These are phyloP conservation scores for Sordariomycetes sp. DNA, from an alignment of 2,329 filamentous ascomycete species.

Conservation along the genomic window DNA sequence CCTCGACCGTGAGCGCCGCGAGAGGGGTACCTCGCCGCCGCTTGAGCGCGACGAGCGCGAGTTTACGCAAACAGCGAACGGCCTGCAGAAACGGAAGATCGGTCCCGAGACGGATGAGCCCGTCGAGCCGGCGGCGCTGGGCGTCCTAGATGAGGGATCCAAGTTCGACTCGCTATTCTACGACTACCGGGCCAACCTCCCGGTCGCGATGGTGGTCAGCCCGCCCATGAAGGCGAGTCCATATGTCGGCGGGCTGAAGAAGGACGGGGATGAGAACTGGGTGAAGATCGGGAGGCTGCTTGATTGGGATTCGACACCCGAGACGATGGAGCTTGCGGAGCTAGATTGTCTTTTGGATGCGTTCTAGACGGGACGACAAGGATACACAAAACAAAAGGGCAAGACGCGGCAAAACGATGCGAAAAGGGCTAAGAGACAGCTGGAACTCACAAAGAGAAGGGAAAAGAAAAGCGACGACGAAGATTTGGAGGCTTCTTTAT, in stretches of 20 bases:
- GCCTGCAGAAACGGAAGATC: constrained; percentile 59
- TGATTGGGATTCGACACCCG: constrained; percentile 63
- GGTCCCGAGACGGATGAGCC: constrained; percentile 23
- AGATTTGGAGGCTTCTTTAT: constrained; percentile 7
- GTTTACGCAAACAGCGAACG: constrained; percentile 90
- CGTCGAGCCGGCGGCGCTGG: constrained; percentile 17
- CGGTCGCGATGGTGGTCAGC: constrained; percentile 18
- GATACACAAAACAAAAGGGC: no score
- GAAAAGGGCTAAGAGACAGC: neutral
- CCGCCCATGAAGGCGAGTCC: constrained; percentile 34
- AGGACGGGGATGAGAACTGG: constrained; percentile 26
- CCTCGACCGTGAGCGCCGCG: constrained; percentile 19
- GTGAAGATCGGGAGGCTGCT: constrained; percentile 28
- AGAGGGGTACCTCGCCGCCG: constrained; percentile 71
- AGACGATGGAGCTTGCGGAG: constrained; percentile 86
- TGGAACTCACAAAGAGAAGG: neutral
- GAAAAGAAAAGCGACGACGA: neutral
- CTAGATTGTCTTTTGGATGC: constrained; percentile 77
- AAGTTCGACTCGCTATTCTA: constrained; percentile 9
- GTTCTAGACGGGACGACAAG: constrained; percentile 33
- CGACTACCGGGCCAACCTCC: constrained; percentile 2
- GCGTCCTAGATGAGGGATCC: constrained; percentile 27
- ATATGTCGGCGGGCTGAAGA: constrained; percentile 17
- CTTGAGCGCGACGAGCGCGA: constrained; percentile 92
- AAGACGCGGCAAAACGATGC: neutral